Conservation (phyloP, 2,329 filamentous ascomycete genomes). For the Phaeosphaeriaceae sp. region DNA sequence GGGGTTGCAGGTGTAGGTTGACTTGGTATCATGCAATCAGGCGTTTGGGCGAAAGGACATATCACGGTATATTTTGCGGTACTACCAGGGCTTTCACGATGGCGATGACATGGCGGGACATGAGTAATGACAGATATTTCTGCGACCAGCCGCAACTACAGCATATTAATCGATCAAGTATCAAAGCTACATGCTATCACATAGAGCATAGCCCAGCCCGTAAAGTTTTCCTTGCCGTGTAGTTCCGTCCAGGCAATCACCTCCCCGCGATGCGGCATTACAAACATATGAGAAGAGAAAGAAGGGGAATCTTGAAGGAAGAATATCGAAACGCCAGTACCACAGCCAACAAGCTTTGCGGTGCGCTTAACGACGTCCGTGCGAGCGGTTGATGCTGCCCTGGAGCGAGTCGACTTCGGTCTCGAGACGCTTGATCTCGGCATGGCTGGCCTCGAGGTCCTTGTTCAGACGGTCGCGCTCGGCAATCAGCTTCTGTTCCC, state of each 20-base stretch:
- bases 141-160: constrained; percentile 34
- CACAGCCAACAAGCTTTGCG: constrained; percentile 18
- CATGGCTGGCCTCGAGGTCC: constrained; percentile 97
- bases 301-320: constrained; percentile 51
- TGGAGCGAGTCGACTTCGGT: constrained; percentile 93
- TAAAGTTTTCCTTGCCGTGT: constrained; percentile 12
- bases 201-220: constrained; percentile 19
- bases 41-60: neutral
- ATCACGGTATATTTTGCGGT: no score
- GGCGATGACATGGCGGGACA: neutral
- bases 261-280: constrained; percentile 45
- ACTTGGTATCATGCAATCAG: neutral
- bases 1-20: constrained; percentile 55
- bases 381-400: constrained; percentile 85
- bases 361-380: constrained; percentile 78
- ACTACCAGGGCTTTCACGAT: constrained; percentile 1
- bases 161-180: constrained; percentile 39
- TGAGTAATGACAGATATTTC: neutral
- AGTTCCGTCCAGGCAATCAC: constrained; percentile 1
- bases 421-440: constrained; percentile 87
- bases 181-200: constrained; percentile 27
- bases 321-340: constrained; percentile 30
- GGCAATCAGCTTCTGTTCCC: constrained; percentile 99
- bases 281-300: constrained; percentile 50
- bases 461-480: constrained; percentile 99